A percentile compares a stretch with the other conserved stretches of the same genome.
Evolutionary conservation across 1,139 yeast genomes (phyloP).

Genomic region (Scheffersomyces cryptocercus): DNA sequence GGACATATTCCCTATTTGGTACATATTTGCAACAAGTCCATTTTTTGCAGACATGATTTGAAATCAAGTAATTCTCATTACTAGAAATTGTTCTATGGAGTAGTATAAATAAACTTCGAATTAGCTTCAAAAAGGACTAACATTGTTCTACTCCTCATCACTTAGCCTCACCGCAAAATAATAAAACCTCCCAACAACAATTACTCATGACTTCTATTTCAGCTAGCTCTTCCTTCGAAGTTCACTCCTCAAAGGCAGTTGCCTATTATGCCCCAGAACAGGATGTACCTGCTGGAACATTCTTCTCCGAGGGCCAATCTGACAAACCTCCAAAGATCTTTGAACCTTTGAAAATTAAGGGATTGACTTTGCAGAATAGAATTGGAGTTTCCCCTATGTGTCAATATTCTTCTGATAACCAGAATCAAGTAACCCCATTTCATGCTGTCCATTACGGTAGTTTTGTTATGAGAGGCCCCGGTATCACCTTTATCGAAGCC

Average conservation of each 20-base stretch:
- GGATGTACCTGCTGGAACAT: too few relatives aligned
- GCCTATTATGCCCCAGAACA: conserved; percentile 17
- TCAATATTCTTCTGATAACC: conserved; percentile 44
- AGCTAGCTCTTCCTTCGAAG: conserved; percentile 39
- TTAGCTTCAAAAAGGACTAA: too few relatives aligned
- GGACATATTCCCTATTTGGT: too few relatives aligned
- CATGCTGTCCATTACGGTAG: conserved; percentile 49
- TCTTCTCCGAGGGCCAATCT: too few relatives aligned
- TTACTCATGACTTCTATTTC: conserved; percentile 93
- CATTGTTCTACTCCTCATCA: too few relatives aligned
- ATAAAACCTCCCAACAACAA: conserved; percentile 94
- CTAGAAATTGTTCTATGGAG: too few relatives aligned
- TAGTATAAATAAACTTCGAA: too few relatives aligned
- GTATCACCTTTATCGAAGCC: conserved; percentile 54
- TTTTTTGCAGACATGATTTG: too few relatives aligned
- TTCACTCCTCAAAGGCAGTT: too few relatives aligned
- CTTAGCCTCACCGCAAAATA: conserved; percentile 36
- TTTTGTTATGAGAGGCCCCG: conserved; percentile 49
- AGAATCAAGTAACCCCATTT: conserved; percentile 45
- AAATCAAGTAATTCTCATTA: too few relatives aligned
- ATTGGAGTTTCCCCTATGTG: conserved; percentile 66
- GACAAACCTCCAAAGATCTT: conserved; percentile 31
- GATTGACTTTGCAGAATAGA: conserved; percentile 46
- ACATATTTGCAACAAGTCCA: too few relatives aligned
- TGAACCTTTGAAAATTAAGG: conserved; percentile 38